These are phyloP conservation scores for Anacardium occidentale DNA, from an alignment of 345 rosid species.

Conservation along the genomic window DNA sequence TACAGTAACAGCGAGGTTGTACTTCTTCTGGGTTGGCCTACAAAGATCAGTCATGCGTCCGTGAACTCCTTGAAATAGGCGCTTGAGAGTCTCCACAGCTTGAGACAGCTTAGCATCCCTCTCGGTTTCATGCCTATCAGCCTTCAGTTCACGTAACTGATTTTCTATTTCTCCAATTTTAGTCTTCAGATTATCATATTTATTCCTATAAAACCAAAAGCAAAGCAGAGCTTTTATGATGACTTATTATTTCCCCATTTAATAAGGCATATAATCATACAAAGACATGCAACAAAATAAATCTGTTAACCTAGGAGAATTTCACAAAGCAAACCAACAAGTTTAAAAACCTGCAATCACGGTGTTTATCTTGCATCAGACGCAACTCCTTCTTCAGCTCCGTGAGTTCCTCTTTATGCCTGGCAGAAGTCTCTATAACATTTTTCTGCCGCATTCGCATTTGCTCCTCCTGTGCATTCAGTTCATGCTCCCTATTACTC, in stretches of 20 bases:
- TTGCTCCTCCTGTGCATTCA: slow-evolving; percentile 73
- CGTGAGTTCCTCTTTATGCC: slow-evolving; percentile 57
- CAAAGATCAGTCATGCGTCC: slow-evolving; percentile 98
- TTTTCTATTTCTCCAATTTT: slow-evolving; percentile 75
- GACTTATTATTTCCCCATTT: slow-evolving; percentile 2
- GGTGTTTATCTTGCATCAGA: slow-evolving; percentile 70
- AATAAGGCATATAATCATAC: not conserved
- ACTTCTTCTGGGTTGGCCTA: slow-evolving; percentile 87
- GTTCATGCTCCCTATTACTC: slow-evolving; percentile 72
- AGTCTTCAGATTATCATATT: slow-evolving; percentile 68
- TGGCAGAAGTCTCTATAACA: slow-evolving; percentile 57
- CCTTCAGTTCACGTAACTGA: slow-evolving; percentile 83
- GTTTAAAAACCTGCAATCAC: slow-evolving; percentile 60
- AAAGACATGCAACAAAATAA: not conserved
- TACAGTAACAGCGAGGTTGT: slow-evolving; percentile 96
- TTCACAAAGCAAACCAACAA: slow-evolving; percentile 24
- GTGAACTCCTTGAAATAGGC: slow-evolving; percentile 91
- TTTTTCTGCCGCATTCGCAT: slow-evolving; percentile 58
- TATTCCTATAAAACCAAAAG: slow-evolving; percentile 48
- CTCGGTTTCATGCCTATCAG: slow-evolving; percentile 91
- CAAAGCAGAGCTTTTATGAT: not conserved
- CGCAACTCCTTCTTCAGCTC: slow-evolving; percentile 64
- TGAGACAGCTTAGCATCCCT: slow-evolving; percentile 84
- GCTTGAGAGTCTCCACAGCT: slow-evolving; percentile 89
- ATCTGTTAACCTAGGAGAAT: not conserved